Evolutionary conservation across 768 basidiomycete genomes (phyloP).

Genomic region (Lactarius trivialis): DNA sequence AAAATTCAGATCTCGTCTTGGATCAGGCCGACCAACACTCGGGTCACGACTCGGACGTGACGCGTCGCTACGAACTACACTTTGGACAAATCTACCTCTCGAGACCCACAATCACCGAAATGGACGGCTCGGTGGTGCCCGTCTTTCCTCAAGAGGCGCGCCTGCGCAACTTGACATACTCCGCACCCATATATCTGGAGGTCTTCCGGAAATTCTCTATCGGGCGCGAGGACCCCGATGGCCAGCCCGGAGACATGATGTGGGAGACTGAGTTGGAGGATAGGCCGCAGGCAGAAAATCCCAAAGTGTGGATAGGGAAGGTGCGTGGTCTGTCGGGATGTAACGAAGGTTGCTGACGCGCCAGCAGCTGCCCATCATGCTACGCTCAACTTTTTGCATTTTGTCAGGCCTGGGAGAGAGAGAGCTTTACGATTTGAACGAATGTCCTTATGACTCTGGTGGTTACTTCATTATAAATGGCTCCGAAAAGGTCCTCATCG

Average conservation of each 20-base stretch:
- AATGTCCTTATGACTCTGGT: slow-evolving; percentile 98
- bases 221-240: slow-evolving; percentile 76
- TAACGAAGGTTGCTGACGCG: neutral
- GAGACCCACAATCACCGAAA: slow-evolving; percentile 88
- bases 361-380: slow-evolving; percentile 93
- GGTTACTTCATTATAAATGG: slow-evolving; percentile 99
- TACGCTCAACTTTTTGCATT: slow-evolving; percentile 92
- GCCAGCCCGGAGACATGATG: slow-evolving; percentile 69
- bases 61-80: slow-evolving; percentile 92
- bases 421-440: slow-evolving; percentile 86
- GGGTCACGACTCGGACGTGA: slow-evolving; percentile 70
- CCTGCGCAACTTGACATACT: slow-evolving; percentile 91
- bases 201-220: slow-evolving; percentile 82
- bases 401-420: slow-evolving; percentile 71
- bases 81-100: slow-evolving; percentile 98
- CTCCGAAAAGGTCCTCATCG: slow-evolving; percentile 99
- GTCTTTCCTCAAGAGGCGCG: slow-evolving; percentile 97
- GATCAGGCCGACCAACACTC: slow-evolving; percentile 97
- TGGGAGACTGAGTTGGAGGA: slow-evolving; percentile 74
- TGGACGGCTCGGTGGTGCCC: slow-evolving; percentile 88
- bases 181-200: slow-evolving; percentile 91
- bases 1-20: slow-evolving; percentile 89
- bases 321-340: slow-evolving; percentile 36
- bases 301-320: slow-evolving; percentile 94
- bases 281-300: slow-evolving; percentile 46